phyloP scores from a whole-genome alignment of 192 early-diverging fungal genomes.

The Coemansia sp. region DNA sequence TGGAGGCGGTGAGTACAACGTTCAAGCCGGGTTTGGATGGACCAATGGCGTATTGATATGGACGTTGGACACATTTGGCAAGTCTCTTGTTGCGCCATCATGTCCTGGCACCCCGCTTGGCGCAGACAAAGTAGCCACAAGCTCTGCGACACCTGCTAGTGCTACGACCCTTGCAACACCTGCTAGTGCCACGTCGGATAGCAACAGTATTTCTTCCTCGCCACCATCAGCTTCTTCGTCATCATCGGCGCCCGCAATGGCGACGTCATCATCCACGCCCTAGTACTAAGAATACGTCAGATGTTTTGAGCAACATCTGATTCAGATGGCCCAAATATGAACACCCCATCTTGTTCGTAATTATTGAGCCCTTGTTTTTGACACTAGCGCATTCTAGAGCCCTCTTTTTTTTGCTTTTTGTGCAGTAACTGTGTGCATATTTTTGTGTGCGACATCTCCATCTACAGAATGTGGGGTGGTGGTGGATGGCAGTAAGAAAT shows the following conservation, averaged over 20 bases:
- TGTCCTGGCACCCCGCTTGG: conserved; percentile 19
- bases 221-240: not conserved
- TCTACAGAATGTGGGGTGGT: not conserved
- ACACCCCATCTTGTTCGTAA: not conserved
- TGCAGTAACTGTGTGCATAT: not conserved
- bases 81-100: conserved; percentile 16
- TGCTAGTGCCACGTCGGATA: not conserved
- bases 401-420: not conserved
- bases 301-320: not conserved
- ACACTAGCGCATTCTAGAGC: not conserved
- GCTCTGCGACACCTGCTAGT: not conserved
- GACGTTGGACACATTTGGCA: conserved; percentile 56
- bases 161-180: not conserved
- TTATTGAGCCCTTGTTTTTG: not conserved
- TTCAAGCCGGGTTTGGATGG: conserved; percentile 77
- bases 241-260: not conserved
- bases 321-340: not conserved
- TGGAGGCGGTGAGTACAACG: conserved; percentile 69
- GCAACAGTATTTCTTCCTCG: not conserved
- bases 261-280: not conserved
- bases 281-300: not conserved
- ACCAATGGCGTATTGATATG: conserved; percentile 72
- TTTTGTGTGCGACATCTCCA: not conserved
- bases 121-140: not conserved
- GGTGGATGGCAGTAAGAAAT: not conserved